Percentiles rank a stretch among this genome's conserved stretches.
Evolutionary conservation across 768 basidiomycete genomes (phyloP).

Genomic region (Tulasnella sp.): DNA sequence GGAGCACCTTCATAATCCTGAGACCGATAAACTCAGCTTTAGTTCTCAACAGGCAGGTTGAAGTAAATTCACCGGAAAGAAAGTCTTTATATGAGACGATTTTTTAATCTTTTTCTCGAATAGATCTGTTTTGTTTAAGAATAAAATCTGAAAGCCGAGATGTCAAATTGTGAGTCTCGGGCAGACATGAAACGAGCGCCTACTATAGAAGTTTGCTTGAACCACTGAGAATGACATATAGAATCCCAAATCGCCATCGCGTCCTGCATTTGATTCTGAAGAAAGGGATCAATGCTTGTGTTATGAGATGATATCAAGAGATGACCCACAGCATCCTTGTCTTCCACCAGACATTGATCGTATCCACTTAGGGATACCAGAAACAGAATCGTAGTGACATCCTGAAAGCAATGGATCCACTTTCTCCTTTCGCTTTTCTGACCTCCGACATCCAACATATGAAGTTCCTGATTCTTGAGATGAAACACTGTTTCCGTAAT

Average conservation of each 20-base stretch:
- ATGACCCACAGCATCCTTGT: conserved; percentile 66
- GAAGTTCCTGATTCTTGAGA: conserved; percentile 66
- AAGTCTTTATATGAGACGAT: conserved; percentile 71
- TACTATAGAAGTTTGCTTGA: conserved; percentile 85
- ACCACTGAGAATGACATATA: conserved; percentile 97
- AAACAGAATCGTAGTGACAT: conserved; percentile 87
- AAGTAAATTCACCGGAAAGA: conserved; percentile 56
- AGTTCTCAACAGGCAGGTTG: neutral
- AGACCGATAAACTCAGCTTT: neutral
- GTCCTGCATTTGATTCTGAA: conserved; percentile 95
- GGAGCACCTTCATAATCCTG: conserved; percentile 78
- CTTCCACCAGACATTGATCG: conserved; percentile 88
- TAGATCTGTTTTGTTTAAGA: conserved; percentile 93
- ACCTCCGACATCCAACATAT: conserved; percentile 81
- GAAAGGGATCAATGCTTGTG: neutral
- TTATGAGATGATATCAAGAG: neutral
- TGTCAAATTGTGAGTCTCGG: neutral
- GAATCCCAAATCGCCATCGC: conserved; percentile 98
- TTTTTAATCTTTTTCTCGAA: conserved; percentile 73
- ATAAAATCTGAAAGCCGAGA: conserved; percentile 52
- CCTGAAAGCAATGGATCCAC: conserved; percentile 93
- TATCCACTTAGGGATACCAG: conserved; percentile 85
- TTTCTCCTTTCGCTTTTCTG: conserved; percentile 89
- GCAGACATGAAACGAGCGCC: conserved; percentile 22
- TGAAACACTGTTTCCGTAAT: conserved; percentile 81